phyloP scores from a whole-genome alignment of 331 rosid species.

The Prunus yedoensis region DNA sequence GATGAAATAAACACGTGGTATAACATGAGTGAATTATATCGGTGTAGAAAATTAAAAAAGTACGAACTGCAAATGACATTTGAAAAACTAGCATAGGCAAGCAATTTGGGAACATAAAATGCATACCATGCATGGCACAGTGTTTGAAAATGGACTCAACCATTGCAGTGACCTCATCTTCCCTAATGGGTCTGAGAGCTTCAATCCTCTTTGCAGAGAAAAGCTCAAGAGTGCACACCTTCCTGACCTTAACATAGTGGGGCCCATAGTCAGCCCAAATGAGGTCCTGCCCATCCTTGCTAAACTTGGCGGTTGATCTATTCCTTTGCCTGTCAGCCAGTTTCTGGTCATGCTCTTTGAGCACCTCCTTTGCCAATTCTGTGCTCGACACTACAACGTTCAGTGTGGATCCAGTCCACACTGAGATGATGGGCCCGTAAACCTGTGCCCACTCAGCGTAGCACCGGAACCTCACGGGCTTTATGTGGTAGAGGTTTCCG shows the following conservation, averaged over 20 bases:
- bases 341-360: slow-evolving; percentile 60
- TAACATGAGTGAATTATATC: no score
- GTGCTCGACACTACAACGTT: slow-evolving; percentile 62
- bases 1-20: no score
- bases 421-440: slow-evolving; percentile 70
- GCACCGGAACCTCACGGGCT: slow-evolving; percentile 73
- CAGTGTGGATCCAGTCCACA: slow-evolving; percentile 63
- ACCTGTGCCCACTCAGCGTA: slow-evolving; percentile 65
- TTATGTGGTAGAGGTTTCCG: slow-evolving; percentile 69
- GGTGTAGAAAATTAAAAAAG: no score
- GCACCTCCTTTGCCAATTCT: slow-evolving; percentile 52
- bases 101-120: no score
- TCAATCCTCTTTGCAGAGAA: slow-evolving; percentile 60
- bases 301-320: slow-evolving; percentile 56
- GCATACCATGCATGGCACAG: slow-evolving; percentile 50
- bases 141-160: slow-evolving; percentile 56
- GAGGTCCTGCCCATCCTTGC: slow-evolving; percentile 66
- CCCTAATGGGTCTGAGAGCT: slow-evolving; percentile 56
- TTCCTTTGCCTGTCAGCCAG: slow-evolving; percentile 59
- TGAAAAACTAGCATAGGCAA: no score
- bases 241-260: slow-evolving; percentile 75
- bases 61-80: no score
- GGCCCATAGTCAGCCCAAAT: slow-evolving; percentile 89
- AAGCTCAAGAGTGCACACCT: slow-evolving; percentile 73
- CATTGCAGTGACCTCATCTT: slow-evolving; percentile 74